These are phyloP conservation scores for Euphorbia tirucalli DNA, from an alignment of 345 rosid genomes.

Conservation along the genomic window DNA sequence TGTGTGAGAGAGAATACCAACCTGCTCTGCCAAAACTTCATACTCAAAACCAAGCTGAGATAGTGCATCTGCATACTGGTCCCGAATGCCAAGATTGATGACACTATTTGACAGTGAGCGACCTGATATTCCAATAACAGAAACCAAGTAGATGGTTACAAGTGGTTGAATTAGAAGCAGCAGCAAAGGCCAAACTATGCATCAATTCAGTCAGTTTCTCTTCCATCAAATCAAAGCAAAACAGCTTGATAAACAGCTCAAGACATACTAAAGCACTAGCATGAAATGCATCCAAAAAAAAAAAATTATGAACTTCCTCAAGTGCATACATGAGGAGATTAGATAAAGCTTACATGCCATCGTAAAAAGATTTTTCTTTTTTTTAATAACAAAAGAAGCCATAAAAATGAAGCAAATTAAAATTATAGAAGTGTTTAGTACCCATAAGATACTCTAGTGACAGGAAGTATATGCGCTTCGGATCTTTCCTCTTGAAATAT, in stretches of 20 bases:
- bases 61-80: conserved; percentile 43
- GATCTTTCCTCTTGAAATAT: conserved; percentile 43
- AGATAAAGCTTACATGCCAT: neutral
- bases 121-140: conserved; percentile 29
- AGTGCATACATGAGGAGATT: neutral
- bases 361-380: neutral
- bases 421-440: neutral
- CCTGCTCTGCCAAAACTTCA: conserved; percentile 57
- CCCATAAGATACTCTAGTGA: conserved; percentile 57
- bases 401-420: neutral
- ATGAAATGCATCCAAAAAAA: neutral
- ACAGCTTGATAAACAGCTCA: neutral
- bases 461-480: conserved; percentile 48
- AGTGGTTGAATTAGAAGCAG: neutral
- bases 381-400: neutral
- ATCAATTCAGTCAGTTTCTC: neutral
- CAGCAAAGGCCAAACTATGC: neutral
- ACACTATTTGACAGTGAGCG: conserved; percentile 47
- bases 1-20: neutral
- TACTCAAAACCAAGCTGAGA: conserved; percentile 50
- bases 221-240: neutral
- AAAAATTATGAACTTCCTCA: neutral
- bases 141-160: conserved; percentile 5
- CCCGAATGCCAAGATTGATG: conserved; percentile 45
- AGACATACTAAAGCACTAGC: neutral